Percentiles rank a stretch among this genome's conserved stretches.
phyloP scores from a whole-genome alignment of 768 basidiomycete genomes.

The Collybia mongolica region DNA sequence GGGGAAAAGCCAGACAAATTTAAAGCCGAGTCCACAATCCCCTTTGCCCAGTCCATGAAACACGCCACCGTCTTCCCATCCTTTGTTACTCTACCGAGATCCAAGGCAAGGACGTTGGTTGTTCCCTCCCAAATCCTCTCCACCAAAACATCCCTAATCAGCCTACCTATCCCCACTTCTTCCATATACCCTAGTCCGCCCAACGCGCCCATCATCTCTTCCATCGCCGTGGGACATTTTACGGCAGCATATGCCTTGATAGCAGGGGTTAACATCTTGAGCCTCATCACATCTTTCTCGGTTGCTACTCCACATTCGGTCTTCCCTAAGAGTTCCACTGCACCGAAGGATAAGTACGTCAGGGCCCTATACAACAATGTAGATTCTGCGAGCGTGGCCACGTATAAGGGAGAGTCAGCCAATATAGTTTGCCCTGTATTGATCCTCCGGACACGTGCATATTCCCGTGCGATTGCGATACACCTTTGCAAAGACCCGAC shows the following conservation, averaged over 20 bases:
- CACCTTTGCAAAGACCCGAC: conserved; percentile 61
- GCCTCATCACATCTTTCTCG: conserved; percentile 46
- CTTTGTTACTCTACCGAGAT: conserved; percentile 55
- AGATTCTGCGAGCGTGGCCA: conserved; percentile 59
- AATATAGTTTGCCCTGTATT: conserved; percentile 49
- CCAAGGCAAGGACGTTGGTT: conserved; percentile 63
- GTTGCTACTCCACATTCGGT: conserved; percentile 54
- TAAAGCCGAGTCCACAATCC: conserved; percentile 26
- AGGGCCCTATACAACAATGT: conserved; percentile 66
- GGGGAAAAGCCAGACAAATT: conserved; percentile 26
- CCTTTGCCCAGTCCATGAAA: conserved; percentile 47
- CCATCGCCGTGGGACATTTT: conserved; percentile 60
- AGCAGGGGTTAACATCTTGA: conserved; percentile 68
- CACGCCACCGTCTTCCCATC: conserved; percentile 41
- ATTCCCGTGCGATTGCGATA: conserved; percentile 64
- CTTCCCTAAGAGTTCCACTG: conserved; percentile 57
- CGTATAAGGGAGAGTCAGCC: conserved; percentile 57
- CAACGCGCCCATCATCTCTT: conserved; percentile 70
- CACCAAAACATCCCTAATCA: conserved; percentile 68
- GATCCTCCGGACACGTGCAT: conserved; percentile 58
- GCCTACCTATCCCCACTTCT: conserved; percentile 69
- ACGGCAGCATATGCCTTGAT: conserved; percentile 71
- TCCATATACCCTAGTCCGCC: conserved; percentile 86
- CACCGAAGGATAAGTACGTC: conserved; percentile 61
- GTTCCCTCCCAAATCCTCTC: conserved; percentile 87